Percentiles rank a stretch among this genome's conserved stretches.
Conservation (phyloP, 352 stramenopile species). For the Pythium brachiatum region DNA sequence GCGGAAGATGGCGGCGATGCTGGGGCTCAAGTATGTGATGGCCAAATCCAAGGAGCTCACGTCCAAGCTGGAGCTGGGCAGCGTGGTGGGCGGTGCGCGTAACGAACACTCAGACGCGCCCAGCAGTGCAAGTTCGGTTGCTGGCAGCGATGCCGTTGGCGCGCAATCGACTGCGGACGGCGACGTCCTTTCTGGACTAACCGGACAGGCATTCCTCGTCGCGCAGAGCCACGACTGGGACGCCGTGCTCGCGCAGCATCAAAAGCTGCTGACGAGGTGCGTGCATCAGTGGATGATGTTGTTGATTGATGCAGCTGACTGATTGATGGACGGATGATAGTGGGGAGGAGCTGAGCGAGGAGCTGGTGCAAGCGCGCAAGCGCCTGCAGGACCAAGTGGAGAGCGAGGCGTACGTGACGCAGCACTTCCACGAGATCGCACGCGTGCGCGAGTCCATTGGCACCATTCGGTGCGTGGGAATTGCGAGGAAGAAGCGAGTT, state of each 20-base stretch:
- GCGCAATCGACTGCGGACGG: constrained; percentile 9
- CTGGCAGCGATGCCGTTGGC: constrained; percentile 18
- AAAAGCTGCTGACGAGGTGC: constrained; percentile 48
- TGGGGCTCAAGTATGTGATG: constrained; percentile 72
- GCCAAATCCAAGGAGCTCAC: constrained; percentile 74
- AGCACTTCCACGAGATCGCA: constrained; percentile 62
- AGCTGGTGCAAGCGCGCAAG: constrained; percentile 39
- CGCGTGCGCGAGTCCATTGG: constrained; percentile 54
- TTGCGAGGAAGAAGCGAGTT: too few relatives aligned
- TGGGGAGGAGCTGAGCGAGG: constrained; percentile 45
- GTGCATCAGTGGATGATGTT: not conserved
- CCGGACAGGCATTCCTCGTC: constrained; percentile 44
- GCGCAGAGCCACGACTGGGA: constrained; percentile 35
- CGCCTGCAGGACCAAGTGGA: constrained; percentile 56
- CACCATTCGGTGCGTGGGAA: constrained; percentile 33
- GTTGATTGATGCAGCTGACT: not conserved
- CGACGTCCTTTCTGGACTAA: constrained; percentile 1
- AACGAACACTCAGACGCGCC: constrained; percentile 9
- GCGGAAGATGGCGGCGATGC: constrained; percentile 27
- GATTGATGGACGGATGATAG: constrained; percentile 22
- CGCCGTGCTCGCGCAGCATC: constrained; percentile 35
- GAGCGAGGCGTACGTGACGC: constrained; percentile 63
- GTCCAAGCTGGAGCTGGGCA: constrained; percentile 46
- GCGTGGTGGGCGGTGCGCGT: constrained; percentile 10
- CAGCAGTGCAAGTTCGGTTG: constrained; percentile 17